Percentiles rank a stretch among this genome's conserved stretches.
Conservation (phyloP, 441 rosid species). For the Macaranga tanarius region DNA sequence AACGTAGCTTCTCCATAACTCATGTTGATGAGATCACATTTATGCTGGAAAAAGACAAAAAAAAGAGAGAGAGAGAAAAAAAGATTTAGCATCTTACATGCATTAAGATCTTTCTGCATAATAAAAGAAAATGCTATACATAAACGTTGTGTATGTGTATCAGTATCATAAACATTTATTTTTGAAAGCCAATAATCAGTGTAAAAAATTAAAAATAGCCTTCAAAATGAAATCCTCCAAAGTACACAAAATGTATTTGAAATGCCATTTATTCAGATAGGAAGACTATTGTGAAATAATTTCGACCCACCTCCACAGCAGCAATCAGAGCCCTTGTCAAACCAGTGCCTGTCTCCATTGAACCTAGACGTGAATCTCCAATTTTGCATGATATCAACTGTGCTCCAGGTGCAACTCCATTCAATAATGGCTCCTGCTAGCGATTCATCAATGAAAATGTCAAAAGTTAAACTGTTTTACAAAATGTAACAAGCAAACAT, state of each 20-base stretch:
- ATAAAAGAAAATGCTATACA: not conserved
- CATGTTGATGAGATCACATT: constrained; percentile 99
- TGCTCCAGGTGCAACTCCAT: constrained; percentile 99
- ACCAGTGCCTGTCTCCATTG: constrained; percentile 99
- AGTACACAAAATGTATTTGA: not conserved
- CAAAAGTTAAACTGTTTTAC: constrained; percentile 22
- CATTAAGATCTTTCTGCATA: not conserved
- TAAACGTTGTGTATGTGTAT: not conserved
- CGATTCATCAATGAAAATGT: constrained; percentile 19
- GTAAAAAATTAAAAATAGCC: not conserved
- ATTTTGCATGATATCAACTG: constrained; percentile 96
- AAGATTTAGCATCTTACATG: not conserved
- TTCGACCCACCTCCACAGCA: constrained; percentile 73
- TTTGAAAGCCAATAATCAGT: constrained; percentile 2
- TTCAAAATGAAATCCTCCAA: not conserved
- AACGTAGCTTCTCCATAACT: constrained; percentile 88
- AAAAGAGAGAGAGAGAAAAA: constrained; percentile 17
- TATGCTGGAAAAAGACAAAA: constrained; percentile 62
- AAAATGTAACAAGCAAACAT: constrained; percentile 22
- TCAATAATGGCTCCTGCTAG: constrained; percentile 76
- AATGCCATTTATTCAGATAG: not conserved
- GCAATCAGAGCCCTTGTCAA: constrained; percentile 92
- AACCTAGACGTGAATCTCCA: constrained; percentile 92
- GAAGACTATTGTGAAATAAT: not conserved
- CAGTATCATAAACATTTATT: not conserved